These are phyloP conservation scores for Vaccinium macrocarpon DNA, from an alignment of 148 eudicot genomes.

Conservation along the genomic window DNA sequence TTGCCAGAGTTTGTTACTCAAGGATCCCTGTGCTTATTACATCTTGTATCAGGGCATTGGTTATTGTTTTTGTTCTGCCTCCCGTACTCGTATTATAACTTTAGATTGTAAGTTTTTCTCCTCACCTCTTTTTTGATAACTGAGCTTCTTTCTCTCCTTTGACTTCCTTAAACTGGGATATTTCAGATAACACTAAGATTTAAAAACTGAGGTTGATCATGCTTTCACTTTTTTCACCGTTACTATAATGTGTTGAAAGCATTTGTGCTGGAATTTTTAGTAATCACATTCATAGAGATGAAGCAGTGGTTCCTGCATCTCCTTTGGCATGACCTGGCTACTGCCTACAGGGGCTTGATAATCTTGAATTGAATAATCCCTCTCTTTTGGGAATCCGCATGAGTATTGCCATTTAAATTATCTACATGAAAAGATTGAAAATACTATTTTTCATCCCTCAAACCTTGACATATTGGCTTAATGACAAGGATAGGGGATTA, in stretches of 20 bases:
- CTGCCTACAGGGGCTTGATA: neutral
- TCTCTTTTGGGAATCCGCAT: neutral
- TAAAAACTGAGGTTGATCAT: neutral
- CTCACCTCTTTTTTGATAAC: neutral
- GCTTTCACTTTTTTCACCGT: neutral
- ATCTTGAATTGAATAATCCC: neutral
- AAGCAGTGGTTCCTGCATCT: neutral
- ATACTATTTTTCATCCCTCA: neutral
- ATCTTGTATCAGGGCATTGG: slow-evolving; percentile 52
- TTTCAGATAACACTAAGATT: neutral
- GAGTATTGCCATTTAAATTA: neutral
- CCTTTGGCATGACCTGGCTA: neutral
- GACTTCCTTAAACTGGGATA: neutral
- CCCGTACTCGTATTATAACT: slow-evolving; percentile 40
- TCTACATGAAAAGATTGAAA: neutral
- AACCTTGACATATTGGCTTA: neutral
- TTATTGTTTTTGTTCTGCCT: slow-evolving; percentile 39
- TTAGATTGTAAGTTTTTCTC: slow-evolving; percentile 35
- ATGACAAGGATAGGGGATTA: neutral
- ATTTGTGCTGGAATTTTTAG: neutral
- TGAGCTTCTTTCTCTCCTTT: neutral
- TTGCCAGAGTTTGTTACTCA: slow-evolving; percentile 43
- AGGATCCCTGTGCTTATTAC: slow-evolving; percentile 48
- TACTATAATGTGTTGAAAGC: neutral
- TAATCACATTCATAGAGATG: neutral